Conservation (phyloP, 2,329 filamentous ascomycete species). For the Phyllachora maydis region DNA sequence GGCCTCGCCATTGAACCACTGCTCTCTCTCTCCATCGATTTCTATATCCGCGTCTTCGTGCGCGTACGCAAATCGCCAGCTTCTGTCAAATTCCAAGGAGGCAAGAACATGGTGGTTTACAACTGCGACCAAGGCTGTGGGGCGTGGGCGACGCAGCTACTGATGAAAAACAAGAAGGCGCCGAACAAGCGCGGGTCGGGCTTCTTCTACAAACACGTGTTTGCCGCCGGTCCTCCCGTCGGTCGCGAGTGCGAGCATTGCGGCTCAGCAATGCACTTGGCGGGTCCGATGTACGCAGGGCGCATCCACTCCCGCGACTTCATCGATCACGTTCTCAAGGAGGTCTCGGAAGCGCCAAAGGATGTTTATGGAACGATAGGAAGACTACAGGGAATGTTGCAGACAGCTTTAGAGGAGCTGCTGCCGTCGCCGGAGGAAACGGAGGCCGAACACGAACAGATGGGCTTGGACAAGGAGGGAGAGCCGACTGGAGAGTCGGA, state of each 20-base stretch:
- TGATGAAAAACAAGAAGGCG: slow-evolving; percentile 47
- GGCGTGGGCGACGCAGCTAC: slow-evolving; percentile 67
- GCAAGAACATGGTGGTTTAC: slow-evolving; percentile 85
- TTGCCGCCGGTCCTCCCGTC: slow-evolving; percentile 48
- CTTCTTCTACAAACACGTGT: slow-evolving; percentile 57
- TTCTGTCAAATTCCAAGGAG: slow-evolving; percentile 75
- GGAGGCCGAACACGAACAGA: slow-evolving; percentile 5
- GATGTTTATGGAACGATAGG: slow-evolving; percentile 59
- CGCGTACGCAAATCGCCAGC: slow-evolving; percentile 59
- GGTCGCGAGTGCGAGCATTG: slow-evolving; percentile 62
- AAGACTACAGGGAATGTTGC: slow-evolving; percentile 80
- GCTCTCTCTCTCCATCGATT: slow-evolving; percentile 86
- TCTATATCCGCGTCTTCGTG: slow-evolving; percentile 81
- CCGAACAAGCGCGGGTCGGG: slow-evolving; percentile 50
- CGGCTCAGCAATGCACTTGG: slow-evolving; percentile 66
- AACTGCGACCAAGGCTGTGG: slow-evolving; percentile 82
- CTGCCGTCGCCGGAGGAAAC: slow-evolving; percentile 12
- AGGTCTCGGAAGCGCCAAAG: slow-evolving; percentile 44
- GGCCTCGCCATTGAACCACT: slow-evolving; percentile 79
- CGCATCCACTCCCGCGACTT: slow-evolving; percentile 72
- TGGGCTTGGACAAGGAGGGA: background rate
- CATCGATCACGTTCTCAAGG: slow-evolving; percentile 55
- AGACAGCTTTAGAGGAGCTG: slow-evolving; percentile 64
- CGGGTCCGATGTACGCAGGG: slow-evolving; percentile 88
- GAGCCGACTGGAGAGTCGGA: no score